A percentile compares a stretch with the other conserved stretches of the same genome.
Conservation (phyloP, 192 early-diverging fungal species). For the Anaeromyces robustus region DNA sequence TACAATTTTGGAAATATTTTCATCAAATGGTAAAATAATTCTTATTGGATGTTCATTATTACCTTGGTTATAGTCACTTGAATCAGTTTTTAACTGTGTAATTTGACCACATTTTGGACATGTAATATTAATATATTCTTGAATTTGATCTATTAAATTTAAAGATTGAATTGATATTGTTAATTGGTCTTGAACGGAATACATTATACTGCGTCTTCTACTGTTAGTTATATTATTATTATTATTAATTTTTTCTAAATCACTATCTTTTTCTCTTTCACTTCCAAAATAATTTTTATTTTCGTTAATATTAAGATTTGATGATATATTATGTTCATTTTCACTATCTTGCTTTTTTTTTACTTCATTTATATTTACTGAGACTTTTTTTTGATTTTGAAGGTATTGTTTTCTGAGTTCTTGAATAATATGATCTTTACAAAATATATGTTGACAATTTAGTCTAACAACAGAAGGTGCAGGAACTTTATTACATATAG, state of each 20-base stretch:
- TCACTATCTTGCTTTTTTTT: background rate
- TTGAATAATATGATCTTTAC: background rate
- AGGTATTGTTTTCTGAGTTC: background rate
- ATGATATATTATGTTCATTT: background rate
- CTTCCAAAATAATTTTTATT: background rate
- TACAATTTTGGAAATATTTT: background rate
- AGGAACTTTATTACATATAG: background rate
- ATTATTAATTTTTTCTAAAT: background rate
- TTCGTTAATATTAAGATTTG: background rate
- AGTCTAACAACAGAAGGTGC: background rate
- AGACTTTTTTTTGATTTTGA: background rate
- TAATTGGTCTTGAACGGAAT: background rate
- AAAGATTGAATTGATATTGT: background rate
- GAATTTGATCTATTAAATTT: background rate
- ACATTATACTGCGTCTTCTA: background rate
- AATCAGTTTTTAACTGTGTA: background rate
- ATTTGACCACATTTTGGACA: background rate
- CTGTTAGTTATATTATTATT: background rate
- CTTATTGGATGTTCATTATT: background rate
- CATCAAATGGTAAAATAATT: background rate
- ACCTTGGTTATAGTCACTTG: background rate
- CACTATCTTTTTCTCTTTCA: background rate
- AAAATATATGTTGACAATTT: background rate
- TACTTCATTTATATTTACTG: background rate
- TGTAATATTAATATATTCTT: background rate